These are phyloP conservation scores for Excoecaria cochinchinensis DNA, from an alignment of 345 rosid genomes.

Conservation along the genomic window DNA sequence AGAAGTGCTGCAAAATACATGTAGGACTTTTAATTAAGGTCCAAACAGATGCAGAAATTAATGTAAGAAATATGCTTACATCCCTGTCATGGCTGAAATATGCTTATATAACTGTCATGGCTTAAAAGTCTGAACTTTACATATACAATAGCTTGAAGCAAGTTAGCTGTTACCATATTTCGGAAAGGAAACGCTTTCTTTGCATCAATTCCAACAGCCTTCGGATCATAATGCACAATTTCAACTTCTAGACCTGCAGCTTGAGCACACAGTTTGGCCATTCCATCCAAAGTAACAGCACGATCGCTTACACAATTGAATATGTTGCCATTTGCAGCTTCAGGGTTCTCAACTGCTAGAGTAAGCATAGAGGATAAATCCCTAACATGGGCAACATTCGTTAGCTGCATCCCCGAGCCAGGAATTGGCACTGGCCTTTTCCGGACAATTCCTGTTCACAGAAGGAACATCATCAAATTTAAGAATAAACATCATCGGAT, in stretches of 20 bases:
- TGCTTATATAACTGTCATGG: neutral
- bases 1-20: slow-evolving; percentile 69
- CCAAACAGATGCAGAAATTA: no score
- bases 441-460: slow-evolving; percentile 69
- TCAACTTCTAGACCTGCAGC: slow-evolving; percentile 74
- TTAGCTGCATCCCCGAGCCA: slow-evolving; percentile 89
- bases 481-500: neutral
- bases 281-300: slow-evolving; percentile 88
- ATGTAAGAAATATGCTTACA: neutral
- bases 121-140: neutral
- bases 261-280: slow-evolving; percentile 88
- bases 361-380: slow-evolving; percentile 92
- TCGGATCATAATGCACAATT: slow-evolving; percentile 90
- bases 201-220: slow-evolving; percentile 72
- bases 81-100: neutral
- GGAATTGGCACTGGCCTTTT: slow-evolving; percentile 88
- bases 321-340: slow-evolving; percentile 63
- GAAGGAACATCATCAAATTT: neutral
- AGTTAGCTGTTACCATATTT: slow-evolving; percentile 55
- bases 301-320: slow-evolving; percentile 91
- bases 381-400: slow-evolving; percentile 74
- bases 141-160: neutral
- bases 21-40: neutral
- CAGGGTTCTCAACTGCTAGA: slow-evolving; percentile 66
- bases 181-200: slow-evolving; percentile 96